Conservation (phyloP, 768 basidiomycete genomes). For the Tephrocybe rancida region DNA sequence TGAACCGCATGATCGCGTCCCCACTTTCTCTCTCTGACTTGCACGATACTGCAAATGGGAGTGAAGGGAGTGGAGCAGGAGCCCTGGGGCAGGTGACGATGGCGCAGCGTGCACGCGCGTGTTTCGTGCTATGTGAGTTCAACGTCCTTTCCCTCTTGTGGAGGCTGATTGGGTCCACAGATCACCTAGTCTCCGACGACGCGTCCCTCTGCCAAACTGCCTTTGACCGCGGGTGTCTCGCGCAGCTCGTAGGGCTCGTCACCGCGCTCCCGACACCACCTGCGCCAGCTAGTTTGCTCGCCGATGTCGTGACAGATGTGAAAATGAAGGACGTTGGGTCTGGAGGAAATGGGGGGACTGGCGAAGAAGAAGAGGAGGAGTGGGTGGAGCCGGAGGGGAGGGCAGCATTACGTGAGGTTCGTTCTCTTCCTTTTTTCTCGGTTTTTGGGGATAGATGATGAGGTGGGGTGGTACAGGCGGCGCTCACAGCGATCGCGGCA, state of each 20-base stretch:
- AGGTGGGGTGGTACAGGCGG: too few relatives aligned
- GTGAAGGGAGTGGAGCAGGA: neutral
- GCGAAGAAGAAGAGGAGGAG: slow-evolving; percentile 61
- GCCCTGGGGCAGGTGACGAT: neutral
- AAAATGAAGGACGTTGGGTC: neutral
- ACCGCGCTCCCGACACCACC: slow-evolving; percentile 51
- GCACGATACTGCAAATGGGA: neutral
- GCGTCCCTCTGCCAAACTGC: slow-evolving; percentile 66
- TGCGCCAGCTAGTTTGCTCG: neutral
- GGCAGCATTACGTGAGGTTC: slow-evolving; percentile 65
- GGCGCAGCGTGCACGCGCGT: slow-evolving; percentile 38
- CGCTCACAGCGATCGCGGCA: slow-evolving; percentile 72
- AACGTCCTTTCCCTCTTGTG: neutral
- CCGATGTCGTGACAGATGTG: neutral
- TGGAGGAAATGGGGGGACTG: neutral
- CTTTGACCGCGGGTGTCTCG: slow-evolving; percentile 68
- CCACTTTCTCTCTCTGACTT: slow-evolving; percentile 7
- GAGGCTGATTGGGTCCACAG: slow-evolving; percentile 28
- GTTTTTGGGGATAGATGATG: neutral
- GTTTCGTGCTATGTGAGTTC: slow-evolving; percentile 72
- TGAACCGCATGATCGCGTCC: slow-evolving; percentile 60
- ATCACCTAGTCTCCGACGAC: slow-evolving; percentile 74
- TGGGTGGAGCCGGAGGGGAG: slow-evolving; percentile 56
- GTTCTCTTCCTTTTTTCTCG: slow-evolving; percentile 9
- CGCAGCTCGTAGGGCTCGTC: slow-evolving; percentile 52